Conservation (phyloP, 805 yeast species). For the Clavispora santaluciae region DNA sequence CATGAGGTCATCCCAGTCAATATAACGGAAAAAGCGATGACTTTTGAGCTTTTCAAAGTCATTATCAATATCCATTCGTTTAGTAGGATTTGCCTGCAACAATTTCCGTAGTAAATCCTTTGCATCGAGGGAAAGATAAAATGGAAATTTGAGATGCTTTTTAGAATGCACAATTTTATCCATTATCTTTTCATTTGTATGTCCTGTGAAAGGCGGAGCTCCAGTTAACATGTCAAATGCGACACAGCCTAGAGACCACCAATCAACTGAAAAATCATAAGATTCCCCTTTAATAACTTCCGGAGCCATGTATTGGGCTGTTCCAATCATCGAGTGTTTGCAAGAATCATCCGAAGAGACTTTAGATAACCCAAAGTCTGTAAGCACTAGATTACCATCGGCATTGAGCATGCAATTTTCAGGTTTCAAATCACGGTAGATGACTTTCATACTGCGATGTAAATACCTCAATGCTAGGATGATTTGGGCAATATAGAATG, state of each 20-base stretch:
- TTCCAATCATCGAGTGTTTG: conserved; percentile 60
- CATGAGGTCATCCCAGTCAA: conserved; percentile 62
- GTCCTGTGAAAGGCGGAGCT: conserved; percentile 85
- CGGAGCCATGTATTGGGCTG: conserved; percentile 88
- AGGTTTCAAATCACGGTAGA: conserved; percentile 42
- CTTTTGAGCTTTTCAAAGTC: conserved; percentile 49
- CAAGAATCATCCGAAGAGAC: conserved; percentile 29
- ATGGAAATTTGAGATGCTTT: conserved; percentile 58
- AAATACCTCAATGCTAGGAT: conserved; percentile 16
- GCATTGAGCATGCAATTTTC: conserved; percentile 43
- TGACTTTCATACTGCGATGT: conserved; percentile 29
- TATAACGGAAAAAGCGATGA: conserved; percentile 72
- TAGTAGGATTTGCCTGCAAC: conserved; percentile 62
- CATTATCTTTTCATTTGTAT: conserved; percentile 66
- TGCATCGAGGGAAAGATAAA: conserved; percentile 72
- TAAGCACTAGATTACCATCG: conserved; percentile 37
- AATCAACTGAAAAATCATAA: conserved; percentile 77
- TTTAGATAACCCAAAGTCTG: conserved; percentile 42
- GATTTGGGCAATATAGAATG: conserved; percentile 16
- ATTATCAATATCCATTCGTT: conserved; percentile 52
- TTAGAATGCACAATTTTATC: conserved; percentile 67
- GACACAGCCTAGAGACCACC: conserved; percentile 91
- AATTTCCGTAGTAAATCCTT: conserved; percentile 66
- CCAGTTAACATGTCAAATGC: conserved; percentile 78
- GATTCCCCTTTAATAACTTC: conserved; percentile 75